A percentile compares a stretch with the other conserved stretches of the same genome.
Evolutionary conservation across 2,329 filamentous ascomycete genomes (phyloP).

Genomic region (Aureobasidium musti): DNA sequence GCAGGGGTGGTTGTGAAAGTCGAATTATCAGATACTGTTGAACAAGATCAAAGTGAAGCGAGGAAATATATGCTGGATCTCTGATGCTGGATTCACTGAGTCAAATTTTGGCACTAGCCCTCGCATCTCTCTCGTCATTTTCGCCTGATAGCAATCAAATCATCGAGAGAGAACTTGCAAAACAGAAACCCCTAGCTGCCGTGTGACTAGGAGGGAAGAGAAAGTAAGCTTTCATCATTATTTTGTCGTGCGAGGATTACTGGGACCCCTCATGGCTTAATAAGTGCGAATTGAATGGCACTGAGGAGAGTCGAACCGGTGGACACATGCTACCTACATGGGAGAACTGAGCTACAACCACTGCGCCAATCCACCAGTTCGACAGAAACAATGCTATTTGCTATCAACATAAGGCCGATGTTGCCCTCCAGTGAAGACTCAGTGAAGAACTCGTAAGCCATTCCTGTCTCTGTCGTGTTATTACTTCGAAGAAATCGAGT

Average conservation of each 20-base stretch:
- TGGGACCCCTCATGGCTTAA: slow-evolving; percentile 2
- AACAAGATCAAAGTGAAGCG: too few relatives aligned
- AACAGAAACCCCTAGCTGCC: slow-evolving; percentile 3
- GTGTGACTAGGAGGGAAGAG: neutral
- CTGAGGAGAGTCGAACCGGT: neutral
- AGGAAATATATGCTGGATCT: too few relatives aligned
- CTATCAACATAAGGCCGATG: too few relatives aligned
- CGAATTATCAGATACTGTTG: too few relatives aligned
- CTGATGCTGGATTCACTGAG: too few relatives aligned
- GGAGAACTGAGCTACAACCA: neutral
- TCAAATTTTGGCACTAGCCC: too few relatives aligned
- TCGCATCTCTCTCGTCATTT: too few relatives aligned
- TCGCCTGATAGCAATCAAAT: too few relatives aligned
- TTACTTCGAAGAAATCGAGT: neutral
- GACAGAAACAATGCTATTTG: neutral
- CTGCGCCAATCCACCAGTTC: neutral
- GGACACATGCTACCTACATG: neutral
- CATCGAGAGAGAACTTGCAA: too few relatives aligned
- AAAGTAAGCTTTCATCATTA: neutral
- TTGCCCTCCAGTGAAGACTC: neutral
- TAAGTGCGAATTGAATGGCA: neutral
- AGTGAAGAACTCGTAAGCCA: neutral
- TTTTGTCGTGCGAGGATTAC: slow-evolving; percentile 12
- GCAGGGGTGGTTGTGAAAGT: too few relatives aligned
- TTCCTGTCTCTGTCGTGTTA: neutral